Evolutionary conservation across 805 yeast species (phyloP), one percentile per base, ranked within the genome.

Genomic region (Monosporozyma unispora): DNA sequence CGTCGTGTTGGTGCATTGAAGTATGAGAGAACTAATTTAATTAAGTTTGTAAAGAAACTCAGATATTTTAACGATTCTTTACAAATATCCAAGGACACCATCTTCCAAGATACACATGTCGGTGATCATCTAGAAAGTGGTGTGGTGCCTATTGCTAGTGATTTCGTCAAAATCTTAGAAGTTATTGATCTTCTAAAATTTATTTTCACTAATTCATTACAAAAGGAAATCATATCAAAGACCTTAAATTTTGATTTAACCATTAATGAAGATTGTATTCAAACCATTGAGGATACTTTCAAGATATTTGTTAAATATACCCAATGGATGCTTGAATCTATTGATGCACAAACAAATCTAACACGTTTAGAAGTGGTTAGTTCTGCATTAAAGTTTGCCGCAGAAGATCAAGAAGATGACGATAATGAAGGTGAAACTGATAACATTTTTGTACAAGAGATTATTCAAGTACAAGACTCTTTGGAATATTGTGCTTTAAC

Each of bases 241-340:
- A 66, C 70, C 11, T 46, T 66, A 45, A 66, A 66, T 46, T 47
- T 48, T 10, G 58, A 61, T 33, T 39, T 66, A 16, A 54, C 56
- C 3, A 38, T 65, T 9, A 47, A 61, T 12, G 60, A 57, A 2
- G 54, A 50, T 1, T 54, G 62, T 29, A 52, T 62, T 10, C 51
- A 50, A 4, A 49, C 54, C 4, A 56, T 65, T 16, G 66, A 65
- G 29, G 67, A 62, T 27, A 52, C 61, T 7, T 63, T 59, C 47
- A 64, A 63, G 28, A 66, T 62, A 49, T 64, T 60, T 47, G 63
- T 64, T 27, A 66, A 66, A 41, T 65, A 61, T 49, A 61, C 63
- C 6, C 69, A 66, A 50, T 66, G 70, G 70, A 55, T 62, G 61
- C 47, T 62, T 14, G 69, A 64, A 42, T 59, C 69, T 0, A 33